phyloP scores from a whole-genome alignment of 78 protist species.

The Isochrysis galbana region DNA sequence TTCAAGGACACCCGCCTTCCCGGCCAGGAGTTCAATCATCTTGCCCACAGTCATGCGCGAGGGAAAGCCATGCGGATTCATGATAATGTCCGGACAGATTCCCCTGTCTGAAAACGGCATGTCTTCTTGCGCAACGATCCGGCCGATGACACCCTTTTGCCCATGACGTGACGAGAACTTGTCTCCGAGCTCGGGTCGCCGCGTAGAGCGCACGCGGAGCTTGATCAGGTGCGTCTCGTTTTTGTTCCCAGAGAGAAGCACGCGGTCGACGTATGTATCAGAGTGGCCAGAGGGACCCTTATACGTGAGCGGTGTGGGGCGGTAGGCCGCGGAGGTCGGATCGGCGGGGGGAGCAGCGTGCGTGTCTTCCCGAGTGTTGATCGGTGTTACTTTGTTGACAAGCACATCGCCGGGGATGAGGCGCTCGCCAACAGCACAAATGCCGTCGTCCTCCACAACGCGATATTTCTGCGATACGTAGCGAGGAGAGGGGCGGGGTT shows the following conservation, averaged over 20 bases:
- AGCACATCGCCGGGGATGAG: conserved; percentile 73
- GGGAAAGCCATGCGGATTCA: conserved; percentile 99
- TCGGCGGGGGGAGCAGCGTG: not conserved
- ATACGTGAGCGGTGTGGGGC: conserved; percentile 47
- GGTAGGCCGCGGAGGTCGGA: not conserved
- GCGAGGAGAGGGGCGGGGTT: not conserved
- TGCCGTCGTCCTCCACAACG: conserved; percentile 89
- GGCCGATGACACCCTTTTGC: conserved; percentile 94
- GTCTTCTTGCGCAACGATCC: conserved; percentile 67
- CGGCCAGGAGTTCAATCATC: conserved; percentile 94
- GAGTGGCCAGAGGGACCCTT: conserved; percentile 45
- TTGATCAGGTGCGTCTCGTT: conserved; percentile 79
- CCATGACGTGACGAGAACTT: conserved; percentile 99
- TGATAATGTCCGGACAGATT: conserved; percentile 98
- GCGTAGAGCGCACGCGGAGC: conserved; percentile 73
- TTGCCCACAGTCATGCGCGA: conserved; percentile 95
- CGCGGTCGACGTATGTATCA: conserved; percentile 26
- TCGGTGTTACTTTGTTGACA: conserved; percentile 75
- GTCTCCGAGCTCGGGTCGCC: conserved; percentile 99
- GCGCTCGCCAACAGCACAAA: conserved; percentile 75
- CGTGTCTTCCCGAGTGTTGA: conserved; percentile 9
- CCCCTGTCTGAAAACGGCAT: conserved; percentile 98
- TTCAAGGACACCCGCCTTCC: conserved; percentile 80
- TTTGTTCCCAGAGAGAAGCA: conserved; percentile 79
- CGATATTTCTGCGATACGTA: not conserved